Evolutionary conservation across 78 protist species (phyloP), one percentile per base, ranked within the genome.

Genomic region (Isochrysis galbana): DNA sequence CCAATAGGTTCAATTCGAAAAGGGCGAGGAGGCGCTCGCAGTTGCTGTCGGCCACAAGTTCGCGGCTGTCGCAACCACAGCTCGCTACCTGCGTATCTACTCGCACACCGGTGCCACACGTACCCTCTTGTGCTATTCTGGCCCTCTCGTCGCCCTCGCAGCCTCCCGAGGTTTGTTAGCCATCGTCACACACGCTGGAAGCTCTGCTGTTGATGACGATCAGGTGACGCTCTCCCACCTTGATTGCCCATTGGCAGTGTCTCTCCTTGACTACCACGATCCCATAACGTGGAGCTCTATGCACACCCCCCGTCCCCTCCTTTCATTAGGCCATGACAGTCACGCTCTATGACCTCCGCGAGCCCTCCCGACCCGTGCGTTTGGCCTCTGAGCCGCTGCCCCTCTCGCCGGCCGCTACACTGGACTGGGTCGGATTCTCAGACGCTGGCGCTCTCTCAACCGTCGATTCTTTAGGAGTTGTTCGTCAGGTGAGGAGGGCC

Each of bases 61-160:
- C 55, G 47, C 41, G 26, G 55, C 55, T 21, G 55, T 80, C 41
- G 88, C 55, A 23, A 44, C 88, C 47, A 5, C 34, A 34, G 55
- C 48, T 32, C 88, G 88, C 55, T 4, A 29, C 55, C 10, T 80
- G 88, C 88, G 88, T 51, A 3, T 80, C 55, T 44, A 19, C 88
- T 80, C 88, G 88, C 55, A 80, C 88, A 80, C 88, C 61, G 88
- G 88, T 25, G 47, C 47, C 41, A 46, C 34, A 51, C 88, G 51
- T 51, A 5, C 88, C 41, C 11, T n/a, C 19, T 0, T 44, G 26
- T 41, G 47, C 47, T 1, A 1, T 25, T 34, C 38, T 21, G 38
- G n/a, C 26, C 55, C 88, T 34, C 11, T 80, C 55, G 88, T 80
- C 39, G 38, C 55, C 41, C n/a, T 80, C 23, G 88, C 88, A 0